phyloP scores from a whole-genome alignment of 768 basidiomycete genomes.

The Roridomyces roridus region DNA sequence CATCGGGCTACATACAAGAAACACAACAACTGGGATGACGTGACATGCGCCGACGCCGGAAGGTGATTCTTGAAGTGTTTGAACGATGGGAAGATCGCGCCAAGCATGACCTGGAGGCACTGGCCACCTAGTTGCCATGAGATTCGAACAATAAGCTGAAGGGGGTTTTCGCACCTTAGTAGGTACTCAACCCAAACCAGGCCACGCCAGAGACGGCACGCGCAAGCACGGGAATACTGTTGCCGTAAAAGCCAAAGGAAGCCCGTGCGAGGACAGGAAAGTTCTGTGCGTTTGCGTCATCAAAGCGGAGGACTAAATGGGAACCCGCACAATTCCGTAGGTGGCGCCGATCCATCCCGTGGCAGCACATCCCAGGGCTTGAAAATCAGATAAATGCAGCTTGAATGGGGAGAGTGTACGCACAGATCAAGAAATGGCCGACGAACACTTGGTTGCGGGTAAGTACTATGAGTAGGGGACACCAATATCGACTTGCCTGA shows the following conservation, averaged over 20 bases:
- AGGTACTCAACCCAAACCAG: slow-evolving; percentile 26
- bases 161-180: slow-evolving; percentile 25
- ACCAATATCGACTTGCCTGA: slow-evolving; percentile 9
- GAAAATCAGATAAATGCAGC: too few species aligned
- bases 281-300: too few species aligned
- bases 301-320: neutral
- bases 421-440: slow-evolving; percentile 26
- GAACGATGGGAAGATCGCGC: slow-evolving; percentile 28
- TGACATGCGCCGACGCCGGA: slow-evolving; percentile 50
- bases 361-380: slow-evolving; percentile 22
- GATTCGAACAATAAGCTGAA: too few species aligned
- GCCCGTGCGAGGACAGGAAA: slow-evolving; percentile 25
- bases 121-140: slow-evolving; percentile 23
- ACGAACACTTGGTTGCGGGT: slow-evolving; percentile 18
- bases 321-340: slow-evolving; percentile 24
- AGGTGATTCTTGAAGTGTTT: slow-evolving; percentile 53
- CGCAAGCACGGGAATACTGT: slow-evolving; percentile 21
- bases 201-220: slow-evolving; percentile 23
- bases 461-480: too few species aligned
- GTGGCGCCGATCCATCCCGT: slow-evolving; percentile 26
- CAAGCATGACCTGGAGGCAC: slow-evolving; percentile 26
- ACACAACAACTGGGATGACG: slow-evolving; percentile 43
- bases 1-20: slow-evolving; percentile 14
- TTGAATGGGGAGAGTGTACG: neutral
- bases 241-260: slow-evolving; percentile 25